Percentiles rank a stretch among this genome's conserved stretches.
Conservation (phyloP, 2,329 filamentous ascomycete species). For the Aspergillus amoenus region DNA sequence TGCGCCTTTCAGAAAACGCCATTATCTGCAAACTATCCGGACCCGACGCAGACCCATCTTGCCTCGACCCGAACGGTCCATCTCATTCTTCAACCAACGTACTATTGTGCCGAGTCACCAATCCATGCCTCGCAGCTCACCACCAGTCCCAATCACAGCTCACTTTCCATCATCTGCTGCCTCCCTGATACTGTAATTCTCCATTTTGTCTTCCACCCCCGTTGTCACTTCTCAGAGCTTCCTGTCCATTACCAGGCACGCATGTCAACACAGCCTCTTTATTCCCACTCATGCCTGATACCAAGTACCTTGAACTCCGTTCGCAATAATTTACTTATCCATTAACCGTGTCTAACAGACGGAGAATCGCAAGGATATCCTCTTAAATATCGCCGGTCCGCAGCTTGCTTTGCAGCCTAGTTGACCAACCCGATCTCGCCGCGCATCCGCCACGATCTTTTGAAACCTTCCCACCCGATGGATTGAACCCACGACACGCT, state of each 20-base stretch:
- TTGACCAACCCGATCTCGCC: slow-evolving; percentile 18
- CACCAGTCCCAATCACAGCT: slow-evolving; percentile 1
- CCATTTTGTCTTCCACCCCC: background rate
- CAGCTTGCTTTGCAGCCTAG: slow-evolving; percentile 18
- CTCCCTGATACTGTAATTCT: slow-evolving; percentile 5
- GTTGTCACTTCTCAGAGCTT: background rate
- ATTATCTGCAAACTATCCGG: slow-evolving; percentile 8
- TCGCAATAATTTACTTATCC: slow-evolving; percentile 5
- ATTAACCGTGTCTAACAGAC: slow-evolving; percentile 12
- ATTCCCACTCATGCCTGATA: slow-evolving; percentile 5
- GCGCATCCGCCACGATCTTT: slow-evolving; percentile 15
- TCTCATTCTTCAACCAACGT: background rate
- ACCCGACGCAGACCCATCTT: slow-evolving; percentile 1
- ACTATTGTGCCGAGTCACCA: slow-evolving; percentile 10
- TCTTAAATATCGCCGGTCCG: slow-evolving; percentile 6
- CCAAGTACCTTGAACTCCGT: slow-evolving; percentile 4
- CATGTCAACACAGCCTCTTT: slow-evolving; percentile 6
- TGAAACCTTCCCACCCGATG: slow-evolving; percentile 17
- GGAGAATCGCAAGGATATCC: slow-evolving; percentile 14
- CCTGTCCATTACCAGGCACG: slow-evolving; percentile 7
- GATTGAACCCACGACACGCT: slow-evolving; percentile 16
- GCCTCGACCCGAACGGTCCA: slow-evolving; percentile 8
- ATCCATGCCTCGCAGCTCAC: slow-evolving; percentile 15
- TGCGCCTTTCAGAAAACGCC: slow-evolving; percentile 1
- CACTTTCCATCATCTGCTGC: slow-evolving; percentile 4